Evolutionary conservation across 225 moss, liverwort and hornwort genomes (phyloP), one percentile per base, ranked within the genome.

Genomic region (Antitrichia curtipendula): DNA sequence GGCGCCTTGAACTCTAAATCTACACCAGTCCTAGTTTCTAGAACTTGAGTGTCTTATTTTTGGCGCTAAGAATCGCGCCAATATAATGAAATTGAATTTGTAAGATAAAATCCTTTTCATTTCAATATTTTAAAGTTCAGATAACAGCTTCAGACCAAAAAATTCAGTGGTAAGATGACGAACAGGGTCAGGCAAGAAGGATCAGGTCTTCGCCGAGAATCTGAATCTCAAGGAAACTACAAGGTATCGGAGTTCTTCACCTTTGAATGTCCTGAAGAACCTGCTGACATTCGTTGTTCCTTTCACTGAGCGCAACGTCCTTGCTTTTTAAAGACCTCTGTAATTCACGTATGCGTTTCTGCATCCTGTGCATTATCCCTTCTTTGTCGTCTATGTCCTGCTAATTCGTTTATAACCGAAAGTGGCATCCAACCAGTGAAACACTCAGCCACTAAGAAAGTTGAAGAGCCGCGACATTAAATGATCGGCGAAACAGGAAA

Each of bases 311-410:
- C 13, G 93, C 94, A 23, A 84, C 82, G 89, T 97, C 94, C 81
- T 92, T 91, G 68, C 90, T 88, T 81, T 90, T 89, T 87, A 95
- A 87, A 80, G 87, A 85, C 87, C 90, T 91, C 73, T 92, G 93
- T 43, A 95, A 88, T 69, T 96, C 93, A 54, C 89, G 88, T 77
- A 97, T 91, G 86, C 94, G 92, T 82, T 94, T 92, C 74, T 91
- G 92, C 86, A 95, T 94, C 84, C 90, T 91, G 45, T 90, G 90
- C 89, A 95, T 88, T 41, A 84, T 80, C 56, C 75, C 91, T 86
- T 95, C 96, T 84, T 89, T 94, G 85, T 94, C 93, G 63, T 90
- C 92, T 78, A 91, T 86, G 82, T 86, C 90, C 95, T 96, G 93
- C 34, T 64, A 68, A 75, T 58, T 80, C 75, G 36, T 74, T 62